Evolutionary conservation across 164 flowering plant species (phyloP), one percentile per base, ranked within the genome.

Genomic region (Annona squamosa): DNA sequence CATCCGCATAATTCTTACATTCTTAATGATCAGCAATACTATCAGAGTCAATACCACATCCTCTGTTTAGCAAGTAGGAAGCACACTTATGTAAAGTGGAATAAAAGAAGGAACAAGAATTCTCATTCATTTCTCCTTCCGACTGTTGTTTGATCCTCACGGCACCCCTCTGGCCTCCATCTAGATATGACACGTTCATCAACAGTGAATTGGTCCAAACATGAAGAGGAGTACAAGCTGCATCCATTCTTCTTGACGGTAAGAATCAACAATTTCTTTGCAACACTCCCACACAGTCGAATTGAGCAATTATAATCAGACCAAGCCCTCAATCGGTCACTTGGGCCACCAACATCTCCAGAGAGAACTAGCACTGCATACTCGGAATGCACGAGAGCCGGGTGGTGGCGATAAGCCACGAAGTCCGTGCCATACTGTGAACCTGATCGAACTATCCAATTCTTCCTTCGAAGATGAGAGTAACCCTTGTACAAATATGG

Each of bases 381-480:
- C 57, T 91, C 95, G 65, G 95, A 85, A 79, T 93, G 98, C 41
- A 94, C 91, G 48, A 90, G 71, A 63, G 86, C 75, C 0, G 91
- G 97, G 77, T 88, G 95, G 73, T 89, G 93, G 10, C 87, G 81
- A 65, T 87, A 92, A 9, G 90, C 90, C 56, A 90, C 94, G 80
- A 83, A 94, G 71, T 92, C 97, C 19, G 84, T 92, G 67, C 97
- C 98, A 75, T 87, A 89, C 63, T 85, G 88, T 18, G 84, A 80
- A 47, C 97, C 98, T 2, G 90, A 72, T 43, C 88, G 84, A 71
- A 94, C 93, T 3, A 90, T 88, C 97, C 97, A 94, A 77, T 94
- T 92, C 76, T 92, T 90, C 72, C 1, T 59, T 7, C 91, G 82
- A 17, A 88, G 86, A 82, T 92, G 92, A 71, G 84, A 83, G 78